phyloP scores from a whole-genome alignment of 352 stramenopile genomes.

The Globisporangium nunn region DNA sequence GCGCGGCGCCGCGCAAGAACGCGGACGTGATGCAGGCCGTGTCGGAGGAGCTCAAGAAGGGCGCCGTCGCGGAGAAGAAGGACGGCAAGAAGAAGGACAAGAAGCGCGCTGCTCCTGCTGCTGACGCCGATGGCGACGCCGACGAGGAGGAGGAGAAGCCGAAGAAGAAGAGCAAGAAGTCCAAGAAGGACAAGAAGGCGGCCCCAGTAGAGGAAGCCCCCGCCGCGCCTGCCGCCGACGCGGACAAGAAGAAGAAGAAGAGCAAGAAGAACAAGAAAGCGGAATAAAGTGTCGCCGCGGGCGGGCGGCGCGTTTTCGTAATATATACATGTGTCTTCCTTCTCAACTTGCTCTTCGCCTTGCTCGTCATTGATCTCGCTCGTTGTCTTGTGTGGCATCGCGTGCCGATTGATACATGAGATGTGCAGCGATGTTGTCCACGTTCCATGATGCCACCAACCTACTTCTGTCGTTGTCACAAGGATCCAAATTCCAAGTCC shows the following conservation, averaged over 20 bases:
- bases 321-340: constrained; percentile 26
- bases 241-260: constrained; percentile 77
- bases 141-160: constrained; percentile 51
- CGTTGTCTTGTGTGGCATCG: no score
- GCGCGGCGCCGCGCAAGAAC: constrained; percentile 96
- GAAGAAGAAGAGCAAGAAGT: constrained; percentile 87
- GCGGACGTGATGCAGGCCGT: constrained; percentile 98
- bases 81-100: constrained; percentile 71
- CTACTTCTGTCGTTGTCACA: neutral
- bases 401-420: no score
- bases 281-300: constrained; percentile 35
- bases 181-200: constrained; percentile 57
- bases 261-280: constrained; percentile 75
- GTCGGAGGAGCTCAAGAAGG: constrained; percentile 83
- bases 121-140: constrained; percentile 50
- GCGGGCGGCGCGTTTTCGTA: neutral
- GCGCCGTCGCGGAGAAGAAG: constrained; percentile 33
- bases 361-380: no score
- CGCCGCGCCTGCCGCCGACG: constrained; percentile 19
- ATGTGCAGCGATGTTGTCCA: no score
- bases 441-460: no score
- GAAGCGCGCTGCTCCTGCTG: constrained; percentile 60
- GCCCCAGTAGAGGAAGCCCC: constrained; percentile 14
- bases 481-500: neutral
- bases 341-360: no score